phyloP scores from a whole-genome alignment of 2,329 filamentous ascomycete species.

The Fonsecaea nubica region DNA sequence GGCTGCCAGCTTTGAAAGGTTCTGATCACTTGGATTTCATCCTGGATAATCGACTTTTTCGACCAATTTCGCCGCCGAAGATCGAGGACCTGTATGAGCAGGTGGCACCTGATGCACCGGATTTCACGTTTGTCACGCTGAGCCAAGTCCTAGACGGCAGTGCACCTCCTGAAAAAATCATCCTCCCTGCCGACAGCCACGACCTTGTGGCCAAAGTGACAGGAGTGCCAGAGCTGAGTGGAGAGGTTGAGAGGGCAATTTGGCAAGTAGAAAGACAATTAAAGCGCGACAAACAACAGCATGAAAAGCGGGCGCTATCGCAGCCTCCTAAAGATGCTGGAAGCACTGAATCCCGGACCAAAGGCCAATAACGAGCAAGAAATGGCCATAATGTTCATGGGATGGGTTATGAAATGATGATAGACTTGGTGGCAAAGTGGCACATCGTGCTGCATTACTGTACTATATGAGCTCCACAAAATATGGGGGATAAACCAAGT shows the following conservation, averaged over 20 bases:
- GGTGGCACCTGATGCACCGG: slow-evolving; percentile 45
- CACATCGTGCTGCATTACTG: not conserved
- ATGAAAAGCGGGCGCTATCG: slow-evolving; percentile 11
- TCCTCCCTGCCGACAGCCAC: slow-evolving; percentile 56
- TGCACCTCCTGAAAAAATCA: slow-evolving; percentile 52
- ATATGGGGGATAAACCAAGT: not conserved
- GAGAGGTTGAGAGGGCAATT: slow-evolving; percentile 77
- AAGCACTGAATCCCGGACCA: not conserved
- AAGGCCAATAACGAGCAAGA: not conserved
- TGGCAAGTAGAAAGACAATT: slow-evolving; percentile 68
- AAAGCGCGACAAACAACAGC: slow-evolving; percentile 22
- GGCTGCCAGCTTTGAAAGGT: slow-evolving; percentile 70
- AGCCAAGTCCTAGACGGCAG: slow-evolving; percentile 47
- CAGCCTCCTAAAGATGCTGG: slow-evolving; percentile 12
- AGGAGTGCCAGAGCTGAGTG: slow-evolving; percentile 71
- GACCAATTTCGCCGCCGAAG: slow-evolving; percentile 67
- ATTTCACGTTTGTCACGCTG: slow-evolving; percentile 43
- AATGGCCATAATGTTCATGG: not conserved
- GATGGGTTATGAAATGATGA: slow-evolving; percentile 5
- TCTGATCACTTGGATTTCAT: slow-evolving; percentile 86
- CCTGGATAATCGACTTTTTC: slow-evolving; percentile 73
- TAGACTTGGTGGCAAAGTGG: not conserved
- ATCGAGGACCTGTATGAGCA: slow-evolving; percentile 77
- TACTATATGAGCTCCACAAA: not conserved
- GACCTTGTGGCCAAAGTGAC: slow-evolving; percentile 66